phyloP scores from a whole-genome alignment of 257 asterid species.

The Ilex aquifolium region DNA sequence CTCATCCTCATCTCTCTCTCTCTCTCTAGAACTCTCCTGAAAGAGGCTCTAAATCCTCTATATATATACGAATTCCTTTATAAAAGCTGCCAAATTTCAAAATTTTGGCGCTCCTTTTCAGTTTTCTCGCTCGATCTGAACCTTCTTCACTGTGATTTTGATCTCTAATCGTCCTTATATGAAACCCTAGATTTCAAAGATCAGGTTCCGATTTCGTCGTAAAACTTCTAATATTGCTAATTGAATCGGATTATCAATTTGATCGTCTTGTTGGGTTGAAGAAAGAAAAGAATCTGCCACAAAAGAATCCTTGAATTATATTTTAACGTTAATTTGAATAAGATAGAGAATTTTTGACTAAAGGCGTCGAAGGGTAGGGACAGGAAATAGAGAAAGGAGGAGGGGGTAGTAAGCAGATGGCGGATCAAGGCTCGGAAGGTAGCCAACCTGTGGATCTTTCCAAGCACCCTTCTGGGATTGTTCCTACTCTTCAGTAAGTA shows the following conservation, averaged over 20 bases:
- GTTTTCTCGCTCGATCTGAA: background rate
- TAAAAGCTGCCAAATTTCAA: background rate
- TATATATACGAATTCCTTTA: background rate
- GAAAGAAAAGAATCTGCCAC: no score
- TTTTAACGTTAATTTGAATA: background rate
- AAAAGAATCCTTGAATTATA: background rate
- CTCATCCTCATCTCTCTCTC: background rate
- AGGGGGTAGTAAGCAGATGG: background rate
- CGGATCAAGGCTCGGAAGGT: background rate
- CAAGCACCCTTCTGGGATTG: background rate
- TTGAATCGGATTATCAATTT: background rate
- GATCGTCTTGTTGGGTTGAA: background rate
- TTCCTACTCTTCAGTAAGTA: conserved; percentile 1
- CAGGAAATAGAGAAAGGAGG: background rate
- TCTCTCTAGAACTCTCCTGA: background rate
- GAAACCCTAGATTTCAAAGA: no score
- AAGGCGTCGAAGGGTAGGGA: background rate
- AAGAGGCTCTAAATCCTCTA: background rate
- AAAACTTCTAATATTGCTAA: background rate
- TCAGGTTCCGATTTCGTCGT: no score
- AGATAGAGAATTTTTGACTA: background rate
- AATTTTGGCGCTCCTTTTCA: background rate
- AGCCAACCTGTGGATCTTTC: conserved; percentile 2
- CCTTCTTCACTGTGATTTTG: background rate
- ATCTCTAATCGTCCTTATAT: background rate